These are phyloP conservation scores for Annulohypoxylon truncatum DNA, from an alignment of 2,329 filamentous ascomycete genomes.

Conservation along the genomic window DNA sequence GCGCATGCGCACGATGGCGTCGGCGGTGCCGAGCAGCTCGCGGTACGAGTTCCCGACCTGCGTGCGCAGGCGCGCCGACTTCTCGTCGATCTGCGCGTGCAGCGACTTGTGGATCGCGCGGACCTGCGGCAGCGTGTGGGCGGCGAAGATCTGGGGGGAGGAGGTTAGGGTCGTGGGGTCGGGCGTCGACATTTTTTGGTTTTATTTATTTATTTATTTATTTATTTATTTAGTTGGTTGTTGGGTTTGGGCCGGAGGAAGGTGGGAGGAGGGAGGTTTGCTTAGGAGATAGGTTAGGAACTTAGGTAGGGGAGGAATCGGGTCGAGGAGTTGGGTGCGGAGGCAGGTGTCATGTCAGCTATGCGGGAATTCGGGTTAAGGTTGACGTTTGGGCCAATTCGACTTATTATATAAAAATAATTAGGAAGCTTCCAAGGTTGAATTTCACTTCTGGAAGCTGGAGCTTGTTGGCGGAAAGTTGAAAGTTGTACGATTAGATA, in stretches of 20 bases:
- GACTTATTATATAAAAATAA: too few relatives aligned
- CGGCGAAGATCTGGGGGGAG: slow-evolving; percentile 66
- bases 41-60: slow-evolving; percentile 80
- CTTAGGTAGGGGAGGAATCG: not conserved
- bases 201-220: too few relatives aligned
- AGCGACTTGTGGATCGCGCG: slow-evolving; percentile 71
- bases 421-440: not conserved
- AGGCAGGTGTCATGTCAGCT: not conserved
- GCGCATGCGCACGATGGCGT: slow-evolving; percentile 93
- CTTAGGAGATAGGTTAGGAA: too few relatives aligned
- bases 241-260: not conserved
- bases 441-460: not conserved
- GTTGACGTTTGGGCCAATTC: not conserved
- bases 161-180: slow-evolving; percentile 62
- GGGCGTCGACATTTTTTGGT: slow-evolving; percentile 53
- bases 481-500: not conserved
- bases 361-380: not conserved
- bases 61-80: slow-evolving; percentile 69
- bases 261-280: not conserved
- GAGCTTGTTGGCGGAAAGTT: not conserved
- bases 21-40: slow-evolving; percentile 89
- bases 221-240: not conserved
- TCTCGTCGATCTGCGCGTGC: slow-evolving; percentile 70
- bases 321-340: not conserved
- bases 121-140: slow-evolving; percentile 71